These are phyloP conservation scores for Withania somnifera DNA, from an alignment of 305 asterid genomes.

Conservation along the genomic window DNA sequence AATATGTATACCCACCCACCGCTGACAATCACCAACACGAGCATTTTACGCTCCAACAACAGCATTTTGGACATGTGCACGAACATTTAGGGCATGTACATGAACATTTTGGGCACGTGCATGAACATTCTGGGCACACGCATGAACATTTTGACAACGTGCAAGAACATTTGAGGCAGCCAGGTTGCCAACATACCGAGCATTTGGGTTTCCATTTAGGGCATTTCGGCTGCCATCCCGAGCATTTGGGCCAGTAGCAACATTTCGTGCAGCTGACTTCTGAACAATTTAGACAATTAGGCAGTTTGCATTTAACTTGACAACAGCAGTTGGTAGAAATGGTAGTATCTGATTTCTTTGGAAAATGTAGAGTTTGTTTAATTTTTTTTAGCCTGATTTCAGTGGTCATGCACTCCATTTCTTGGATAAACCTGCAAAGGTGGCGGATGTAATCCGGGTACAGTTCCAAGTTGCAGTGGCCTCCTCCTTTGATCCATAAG, in stretches of 20 bases:
- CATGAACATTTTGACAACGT: slow-evolving; percentile 47
- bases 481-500: slow-evolving; percentile 96
- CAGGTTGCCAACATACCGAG: slow-evolving; percentile 24
- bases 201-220: slow-evolving; percentile 13
- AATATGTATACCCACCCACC: slow-evolving; percentile 40
- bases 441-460: slow-evolving; percentile 90
- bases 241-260: slow-evolving; percentile 47
- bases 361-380: slow-evolving; percentile 26
- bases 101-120: slow-evolving; percentile 26
- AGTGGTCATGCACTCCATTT: slow-evolving; percentile 85
- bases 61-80: slow-evolving; percentile 39
- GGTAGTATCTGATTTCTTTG: slow-evolving; percentile 22
- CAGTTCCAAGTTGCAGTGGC: slow-evolving; percentile 97
- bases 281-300: slow-evolving; percentile 29
- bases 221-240: too few species aligned
- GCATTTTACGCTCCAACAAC: slow-evolving; percentile 8
- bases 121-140: slow-evolving; percentile 40
- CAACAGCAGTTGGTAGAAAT: slow-evolving; percentile 34
- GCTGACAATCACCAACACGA: slow-evolving; percentile 25
- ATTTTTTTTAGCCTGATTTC: slow-evolving; percentile 53
- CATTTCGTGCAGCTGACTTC: slow-evolving; percentile 29
- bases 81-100: slow-evolving; percentile 30
- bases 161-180: slow-evolving; percentile 37
- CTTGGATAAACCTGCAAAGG: slow-evolving; percentile 66
- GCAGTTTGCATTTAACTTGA: slow-evolving; percentile 26